A percentile compares a stretch with the other conserved stretches of the same genome.
These are phyloP conservation scores for Phytopythium aichiense DNA, from an alignment of 352 stramenopile genomes.

Conservation along the genomic window DNA sequence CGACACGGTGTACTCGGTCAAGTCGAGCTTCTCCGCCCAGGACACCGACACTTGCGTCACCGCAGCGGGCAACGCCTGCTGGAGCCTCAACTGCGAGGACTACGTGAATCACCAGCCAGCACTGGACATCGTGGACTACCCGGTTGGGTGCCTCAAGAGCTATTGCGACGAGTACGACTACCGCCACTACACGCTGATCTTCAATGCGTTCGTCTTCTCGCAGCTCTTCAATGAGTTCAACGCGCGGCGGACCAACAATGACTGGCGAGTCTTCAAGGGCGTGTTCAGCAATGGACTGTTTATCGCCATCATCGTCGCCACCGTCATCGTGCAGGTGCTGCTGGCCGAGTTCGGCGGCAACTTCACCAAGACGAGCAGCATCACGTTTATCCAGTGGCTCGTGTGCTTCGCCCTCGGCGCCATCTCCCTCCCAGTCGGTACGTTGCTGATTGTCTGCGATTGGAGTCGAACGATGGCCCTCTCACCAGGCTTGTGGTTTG, in stretches of 20 bases:
- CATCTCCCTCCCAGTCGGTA: constrained; percentile 69
- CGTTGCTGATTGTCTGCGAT: constrained; percentile 7
- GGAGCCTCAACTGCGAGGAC: constrained; percentile 48
- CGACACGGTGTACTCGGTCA: constrained; percentile 34
- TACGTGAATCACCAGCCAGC: constrained; percentile 41
- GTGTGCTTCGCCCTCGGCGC: constrained; percentile 54
- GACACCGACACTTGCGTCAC: constrained; percentile 39
- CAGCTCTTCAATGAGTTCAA: constrained; percentile 94
- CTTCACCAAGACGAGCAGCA: constrained; percentile 73
- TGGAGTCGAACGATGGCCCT: neutral
- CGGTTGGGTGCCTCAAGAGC: constrained; percentile 39
- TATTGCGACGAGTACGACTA: constrained; percentile 69
- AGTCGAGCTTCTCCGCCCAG: constrained; percentile 41
- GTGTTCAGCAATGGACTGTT: constrained; percentile 93
- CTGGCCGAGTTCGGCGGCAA: constrained; percentile 95
- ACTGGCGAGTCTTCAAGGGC: constrained; percentile 94
- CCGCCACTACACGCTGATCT: constrained; percentile 96
- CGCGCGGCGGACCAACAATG: constrained; percentile 87
- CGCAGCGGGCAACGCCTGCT: constrained; percentile 37
- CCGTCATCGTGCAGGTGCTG: constrained; percentile 92
- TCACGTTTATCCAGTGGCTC: constrained; percentile 61
- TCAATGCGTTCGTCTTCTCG: constrained; percentile 98
- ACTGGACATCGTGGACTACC: constrained; percentile 36
- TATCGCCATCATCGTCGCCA: constrained; percentile 89
- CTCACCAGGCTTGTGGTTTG: neutral